Base-by-base conservation (phyloP, 768 basidiomycete genomes). In the Antrodiella citrinella region DNA sequence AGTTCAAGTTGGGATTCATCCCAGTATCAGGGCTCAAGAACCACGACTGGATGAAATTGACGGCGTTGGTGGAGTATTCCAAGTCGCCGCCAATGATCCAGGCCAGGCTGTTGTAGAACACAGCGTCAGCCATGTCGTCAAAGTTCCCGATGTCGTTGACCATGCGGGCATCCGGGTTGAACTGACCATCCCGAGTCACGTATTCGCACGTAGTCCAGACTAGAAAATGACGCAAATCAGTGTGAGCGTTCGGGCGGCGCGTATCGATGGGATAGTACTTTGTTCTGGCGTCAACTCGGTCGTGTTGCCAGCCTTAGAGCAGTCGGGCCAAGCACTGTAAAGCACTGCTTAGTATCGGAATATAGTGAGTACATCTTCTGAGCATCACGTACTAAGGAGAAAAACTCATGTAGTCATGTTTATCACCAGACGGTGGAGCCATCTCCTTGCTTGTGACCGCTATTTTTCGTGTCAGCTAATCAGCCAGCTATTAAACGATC, bases 351-450 rank as follows among this genome's bases (percentile, higher is more conserved):
- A 20, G 3, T n/a, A 10, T 3, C 20, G 45, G 45, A 26, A n/a
- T 46, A 11, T 4, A 9, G 10, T 19, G 43, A 11, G 21, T 35
- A 43, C n/a, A n/a, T n/a, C 15, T 21, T 10, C 19, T 12, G 3
- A 35, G 24, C 24, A 40, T 26, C 11, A 61, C 78, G 43, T 62
- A 82, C 82, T 84, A 85, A 38, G 83, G 82, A 12, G 81, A 77
- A 77, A 79, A 83, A 60, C 81, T 82, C 74, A 84, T 71, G 59
- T 81, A 85, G 58, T 83, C 81, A 53, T 81, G 77, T 26, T 69
- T 69, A 57, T 80, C 67, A 1, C 77, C 77, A 18, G 74, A 72
- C 2, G 78, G 78, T 1, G 80, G 70, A 3, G 64, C 59, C 24
- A 73, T 67, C 15, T 69, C 58, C 57, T 78, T 79, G 55, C 64